Conservation (phyloP, 2,329 filamentous ascomycete species). For the Gnomoniopsis smithogilvyi region DNA sequence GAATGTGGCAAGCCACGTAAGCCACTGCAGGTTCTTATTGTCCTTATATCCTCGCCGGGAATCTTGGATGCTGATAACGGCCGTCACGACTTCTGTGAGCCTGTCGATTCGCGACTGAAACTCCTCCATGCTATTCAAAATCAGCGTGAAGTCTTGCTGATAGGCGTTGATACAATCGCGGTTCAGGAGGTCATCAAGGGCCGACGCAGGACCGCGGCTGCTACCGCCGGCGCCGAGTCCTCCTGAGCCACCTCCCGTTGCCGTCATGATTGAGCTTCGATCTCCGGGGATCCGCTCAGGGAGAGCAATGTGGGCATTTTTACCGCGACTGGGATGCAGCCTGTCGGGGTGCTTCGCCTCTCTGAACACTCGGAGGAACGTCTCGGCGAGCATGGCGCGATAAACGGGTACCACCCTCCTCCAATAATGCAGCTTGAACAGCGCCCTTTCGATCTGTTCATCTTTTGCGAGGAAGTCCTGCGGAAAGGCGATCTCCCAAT, state of each 20-base stretch:
- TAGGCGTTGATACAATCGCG: slow-evolving; percentile 18
- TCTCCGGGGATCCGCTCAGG: neutral
- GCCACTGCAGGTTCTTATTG: slow-evolving; percentile 29
- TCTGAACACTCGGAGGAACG: slow-evolving; percentile 19
- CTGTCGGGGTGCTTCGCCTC: slow-evolving; percentile 8
- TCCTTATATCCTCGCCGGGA: slow-evolving; percentile 26
- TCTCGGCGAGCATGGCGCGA: slow-evolving; percentile 26
- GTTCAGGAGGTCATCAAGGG: slow-evolving; percentile 5
- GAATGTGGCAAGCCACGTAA: slow-evolving; percentile 31
- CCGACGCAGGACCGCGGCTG: neutral
- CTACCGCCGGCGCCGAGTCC: neutral
- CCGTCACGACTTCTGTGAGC: slow-evolving; percentile 28
- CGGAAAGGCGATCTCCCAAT: slow-evolving; percentile 26
- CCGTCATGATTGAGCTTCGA: neutral
- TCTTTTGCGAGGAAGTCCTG: slow-evolving; percentile 20
- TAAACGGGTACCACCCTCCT: slow-evolving; percentile 25
- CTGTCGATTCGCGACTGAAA: slow-evolving; percentile 30
- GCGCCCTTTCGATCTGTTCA: slow-evolving; percentile 20
- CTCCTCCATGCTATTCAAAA: slow-evolving; percentile 27
- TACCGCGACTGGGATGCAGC: neutral
- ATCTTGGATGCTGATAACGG: slow-evolving; percentile 29
- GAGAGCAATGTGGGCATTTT: neutral
- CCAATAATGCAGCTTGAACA: slow-evolving; percentile 26
- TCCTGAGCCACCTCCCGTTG: neutral
- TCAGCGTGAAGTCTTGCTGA: slow-evolving; percentile 23